Evolutionary conservation across 2,329 filamentous ascomycete genomes (phyloP).

Genomic region (Penicillium brasilianum): DNA sequence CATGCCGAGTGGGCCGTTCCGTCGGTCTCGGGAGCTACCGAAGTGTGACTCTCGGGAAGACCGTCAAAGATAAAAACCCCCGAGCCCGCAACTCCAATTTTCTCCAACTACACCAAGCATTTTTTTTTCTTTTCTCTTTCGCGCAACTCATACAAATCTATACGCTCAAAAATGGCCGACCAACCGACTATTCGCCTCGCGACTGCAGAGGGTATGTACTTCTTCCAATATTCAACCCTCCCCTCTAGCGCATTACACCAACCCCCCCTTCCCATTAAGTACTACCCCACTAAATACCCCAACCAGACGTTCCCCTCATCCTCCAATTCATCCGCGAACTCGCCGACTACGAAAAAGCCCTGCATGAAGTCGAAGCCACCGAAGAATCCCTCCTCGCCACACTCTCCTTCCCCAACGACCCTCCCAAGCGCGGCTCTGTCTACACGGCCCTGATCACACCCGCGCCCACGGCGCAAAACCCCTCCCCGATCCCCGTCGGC

Average conservation of each 20-base stretch:
- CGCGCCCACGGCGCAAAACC: slow-evolving; percentile 49
- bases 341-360: slow-evolving; percentile 83
- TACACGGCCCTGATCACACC: slow-evolving; percentile 73
- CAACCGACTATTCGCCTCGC: slow-evolving; percentile 49
- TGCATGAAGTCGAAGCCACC: slow-evolving; percentile 77
- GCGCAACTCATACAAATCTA: background rate
- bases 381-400: slow-evolving; percentile 72
- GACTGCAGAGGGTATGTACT: slow-evolving; percentile 43
- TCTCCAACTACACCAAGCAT: background rate
- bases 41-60: background rate
- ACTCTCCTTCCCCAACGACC: slow-evolving; percentile 72
- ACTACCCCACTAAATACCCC: slow-evolving; percentile 14
- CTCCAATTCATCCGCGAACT: slow-evolving; percentile 81
- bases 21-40: background rate
- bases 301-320: slow-evolving; percentile 78
- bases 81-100: background rate
- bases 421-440: slow-evolving; percentile 63
- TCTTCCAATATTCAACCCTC: background rate
- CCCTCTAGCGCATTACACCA: background rate
- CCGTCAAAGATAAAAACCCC: background rate
- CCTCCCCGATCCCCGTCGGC: slow-evolving; percentile 59
- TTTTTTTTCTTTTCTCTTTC: background rate
- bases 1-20: background rate
- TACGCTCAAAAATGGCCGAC: slow-evolving; percentile 35
- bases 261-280: background rate